Base-by-base conservation (phyloP, 805 yeast species). In the Cyberlindnera veronae region DNA sequence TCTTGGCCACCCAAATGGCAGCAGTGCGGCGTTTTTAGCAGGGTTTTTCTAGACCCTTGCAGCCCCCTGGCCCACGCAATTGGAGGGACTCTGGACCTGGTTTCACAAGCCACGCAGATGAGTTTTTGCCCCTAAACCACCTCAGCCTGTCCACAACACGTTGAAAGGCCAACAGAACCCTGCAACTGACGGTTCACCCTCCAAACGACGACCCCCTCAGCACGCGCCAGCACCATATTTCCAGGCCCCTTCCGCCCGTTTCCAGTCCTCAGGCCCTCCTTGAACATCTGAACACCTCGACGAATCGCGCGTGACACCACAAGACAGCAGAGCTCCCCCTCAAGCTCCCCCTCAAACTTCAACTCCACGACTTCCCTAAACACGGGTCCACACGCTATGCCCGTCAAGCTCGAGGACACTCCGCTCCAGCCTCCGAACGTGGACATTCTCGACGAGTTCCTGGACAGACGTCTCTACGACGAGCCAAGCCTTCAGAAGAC, bases 361-460 rank as follows among this genome's bases (percentile, higher is more conserved):
- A 31, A 6, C 34, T 21, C 27, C 20, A 22, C n/a, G 15, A 17
- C 16, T 30, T 15, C 32, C 17, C 16, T 19, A 15, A 6, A 17
- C 30, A 18, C 22, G 32, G 29, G n/a, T 32, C 18, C 32, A 30
- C 32, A 30, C 33, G 20, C 13, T 11, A 45, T 50, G 51, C 29
- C 54, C 20, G 30, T 46, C 31, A 45, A 48, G 23, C 15, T 50
- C 15, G 54, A 49, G 17, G 65, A 64, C 14, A 17, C 41, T 10
- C 43, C 43, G 14, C 41, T 31, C 18, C 47, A 36, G 16, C 22
- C 11, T 4, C 24, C 42, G 22, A 36, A 43, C 34, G 23, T 47
- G 6, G 82, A 78, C 45, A 66, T 78, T 26, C 54, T 79, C 32
- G 81, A 76, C 50, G 84, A 79, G 45, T 55, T 55, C 39, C 23